Evolutionary conservation across 1,284 basidiomycete species (phyloP), one percentile per base, ranked within the genome.

Genomic region (Heterobasidion irregulare): DNA sequence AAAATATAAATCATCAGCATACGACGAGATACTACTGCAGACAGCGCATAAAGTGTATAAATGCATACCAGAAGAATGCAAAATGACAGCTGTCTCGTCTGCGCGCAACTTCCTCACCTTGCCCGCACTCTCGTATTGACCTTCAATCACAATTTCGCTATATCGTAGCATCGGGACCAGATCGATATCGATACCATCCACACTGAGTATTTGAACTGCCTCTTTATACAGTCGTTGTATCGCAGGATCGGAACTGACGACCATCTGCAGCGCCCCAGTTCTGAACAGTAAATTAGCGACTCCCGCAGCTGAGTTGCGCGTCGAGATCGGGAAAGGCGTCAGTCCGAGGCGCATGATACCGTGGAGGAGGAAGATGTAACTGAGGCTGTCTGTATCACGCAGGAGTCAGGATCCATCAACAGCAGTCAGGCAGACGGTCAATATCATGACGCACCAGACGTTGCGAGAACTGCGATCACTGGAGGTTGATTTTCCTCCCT

Each of bases 261-360:
- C 57, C 5, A 74, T 34, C 44, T 69, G 62, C 0, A 52, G 50
- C 18, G 62, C 61, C 2, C 57, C 59, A 5, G 66, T 69, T 52
- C 67, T 65, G 26, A 59, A 56, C 19, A 74, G 58, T 34, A 76
- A 64, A 58, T 75, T 64, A 2, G 65, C 67, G 3, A 75, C 58
- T 0, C 69, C 73, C 1, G 62, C 56, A 15, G 66, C 56, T 0
- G 70, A 71, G 57, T 76, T 75, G 35, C 73, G 66, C 2, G 70
- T 68, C 1, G 75, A 76, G 16, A 76, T 64, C 1, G 69, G 65
- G 59, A 75, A 75, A 4, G 61, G 57, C 0, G 56, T 56, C 57
- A 60, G 67, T 1, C 70, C 71, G 3, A 66, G 63, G 26, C 59
- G 62, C 47, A 64, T 53, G 13, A 71, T 62, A 16, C 69, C 70